Evolutionary conservation across 2,329 filamentous ascomycete species (phyloP).

Genomic region (Bipolaris sorokiniana): DNA sequence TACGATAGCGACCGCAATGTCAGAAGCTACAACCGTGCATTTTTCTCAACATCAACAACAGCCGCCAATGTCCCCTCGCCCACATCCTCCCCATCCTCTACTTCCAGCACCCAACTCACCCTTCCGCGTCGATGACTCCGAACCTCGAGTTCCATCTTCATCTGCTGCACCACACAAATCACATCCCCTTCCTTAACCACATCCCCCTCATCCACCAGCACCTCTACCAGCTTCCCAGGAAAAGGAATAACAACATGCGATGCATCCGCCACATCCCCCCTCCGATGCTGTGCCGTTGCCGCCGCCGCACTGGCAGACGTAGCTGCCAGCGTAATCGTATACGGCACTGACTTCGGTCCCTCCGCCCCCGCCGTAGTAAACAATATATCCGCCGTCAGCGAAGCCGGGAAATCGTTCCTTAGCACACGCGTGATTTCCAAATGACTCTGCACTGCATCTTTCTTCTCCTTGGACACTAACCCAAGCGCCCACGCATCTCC

Average conservation of each 20-base stretch:
- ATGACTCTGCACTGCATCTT: conserved; percentile 42
- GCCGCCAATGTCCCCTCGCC: conserved; percentile 61
- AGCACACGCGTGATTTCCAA: conserved; percentile 61
- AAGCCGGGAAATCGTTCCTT: conserved; percentile 65
- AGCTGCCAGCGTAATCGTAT: conserved; percentile 54
- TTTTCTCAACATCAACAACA: conserved; percentile 50
- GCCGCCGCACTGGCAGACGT: conserved; percentile 53
- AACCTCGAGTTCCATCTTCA: conserved; percentile 74
- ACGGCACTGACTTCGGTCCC: conserved; percentile 46
- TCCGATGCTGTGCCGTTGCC: conserved; percentile 52
- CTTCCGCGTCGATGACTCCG: conserved; percentile 56
- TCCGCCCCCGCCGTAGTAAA: conserved; percentile 57
- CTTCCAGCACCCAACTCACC: conserved; percentile 60
- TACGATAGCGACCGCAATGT: no score
- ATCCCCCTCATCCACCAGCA: conserved; percentile 63
- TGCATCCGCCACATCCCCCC: conserved; percentile 58
- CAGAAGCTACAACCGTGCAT: conserved; percentile 7
- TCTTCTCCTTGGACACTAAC: background rate
- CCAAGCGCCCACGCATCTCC: conserved; percentile 64
- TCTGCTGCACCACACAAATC: conserved; percentile 66
- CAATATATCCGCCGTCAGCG: conserved; percentile 61
- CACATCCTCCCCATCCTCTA: conserved; percentile 62
- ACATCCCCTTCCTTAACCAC: conserved; percentile 61
- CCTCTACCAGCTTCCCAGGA: conserved; percentile 64
- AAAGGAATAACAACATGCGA: conserved; percentile 63